Evolutionary conservation across 129 eudicot species (phyloP).

Genomic region (Lactuca saligna): DNA sequence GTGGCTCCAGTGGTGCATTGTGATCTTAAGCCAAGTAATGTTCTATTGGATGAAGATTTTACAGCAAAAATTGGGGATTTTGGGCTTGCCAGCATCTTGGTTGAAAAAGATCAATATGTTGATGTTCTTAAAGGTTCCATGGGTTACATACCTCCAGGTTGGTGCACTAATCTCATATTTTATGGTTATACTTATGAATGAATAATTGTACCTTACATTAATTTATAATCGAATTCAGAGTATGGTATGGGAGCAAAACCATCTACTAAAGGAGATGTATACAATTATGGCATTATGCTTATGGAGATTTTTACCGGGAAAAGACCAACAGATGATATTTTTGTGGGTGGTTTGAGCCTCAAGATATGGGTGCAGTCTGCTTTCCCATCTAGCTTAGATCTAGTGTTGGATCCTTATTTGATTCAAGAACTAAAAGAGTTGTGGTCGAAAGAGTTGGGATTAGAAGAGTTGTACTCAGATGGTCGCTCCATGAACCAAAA

Average conservation of each 20-base stretch:
- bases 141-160: constrained; percentile 81
- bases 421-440: neutral
- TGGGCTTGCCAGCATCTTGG: constrained; percentile 60
- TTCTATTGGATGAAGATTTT: constrained; percentile 55
- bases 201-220: neutral
- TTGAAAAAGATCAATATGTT: constrained; percentile 37
- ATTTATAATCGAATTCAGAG: constrained; percentile 32
- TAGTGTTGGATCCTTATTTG: constrained; percentile 42
- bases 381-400: constrained; percentile 35
- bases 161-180: constrained; percentile 3
- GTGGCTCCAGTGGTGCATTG: constrained; percentile 68
- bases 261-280: constrained; percentile 74
- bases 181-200: neutral
- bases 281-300: constrained; percentile 67
- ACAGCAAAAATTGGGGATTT: constrained; percentile 67
- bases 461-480: constrained; percentile 6
- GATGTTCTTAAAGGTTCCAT: constrained; percentile 60
- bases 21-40: constrained; percentile 69
- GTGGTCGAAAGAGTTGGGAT: too few species aligned
- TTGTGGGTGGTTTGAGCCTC: constrained; percentile 49
- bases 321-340: constrained; percentile 55
- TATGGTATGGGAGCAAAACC: constrained; percentile 66
- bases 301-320: constrained; percentile 66
- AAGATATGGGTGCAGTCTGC: constrained; percentile 50
- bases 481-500: constrained; percentile 14